These are phyloP conservation scores for Acanthamoeba sp. DNA, from an alignment of 208 protist genomes.

Conservation along the genomic window DNA sequence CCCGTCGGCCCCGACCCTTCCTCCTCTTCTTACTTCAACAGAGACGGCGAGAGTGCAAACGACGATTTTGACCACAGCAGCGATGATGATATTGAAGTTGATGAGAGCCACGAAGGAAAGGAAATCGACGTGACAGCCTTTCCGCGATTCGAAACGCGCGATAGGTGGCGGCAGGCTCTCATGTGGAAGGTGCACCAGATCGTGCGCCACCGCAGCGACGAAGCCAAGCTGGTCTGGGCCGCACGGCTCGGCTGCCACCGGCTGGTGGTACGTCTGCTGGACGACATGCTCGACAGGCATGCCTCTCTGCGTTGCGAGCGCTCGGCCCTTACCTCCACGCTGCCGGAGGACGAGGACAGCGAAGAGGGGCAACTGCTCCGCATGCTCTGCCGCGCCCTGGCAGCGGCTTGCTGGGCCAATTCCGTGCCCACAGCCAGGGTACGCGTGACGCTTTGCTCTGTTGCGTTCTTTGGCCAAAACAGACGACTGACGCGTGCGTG, in stretches of 20 bases:
- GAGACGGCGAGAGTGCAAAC: too few relatives aligned
- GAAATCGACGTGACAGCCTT: neutral
- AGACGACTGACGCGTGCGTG: too few relatives aligned
- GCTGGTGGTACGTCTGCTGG: neutral
- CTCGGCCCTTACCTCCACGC: neutral
- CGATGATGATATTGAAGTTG: neutral
- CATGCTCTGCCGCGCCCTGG: constrained; percentile 9
- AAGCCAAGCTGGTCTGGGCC: neutral
- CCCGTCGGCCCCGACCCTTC: neutral
- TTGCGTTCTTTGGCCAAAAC: too few relatives aligned
- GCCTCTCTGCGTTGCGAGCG: neutral
- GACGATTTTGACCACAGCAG: too few relatives aligned
- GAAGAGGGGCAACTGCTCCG: neutral
- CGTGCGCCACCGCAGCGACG: neutral
- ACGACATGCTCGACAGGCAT: neutral
- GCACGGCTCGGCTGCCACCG: neutral
- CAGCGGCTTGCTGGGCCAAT: neutral
- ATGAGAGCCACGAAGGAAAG: neutral
- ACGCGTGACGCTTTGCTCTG: too few relatives aligned
- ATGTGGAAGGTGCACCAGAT: neutral
- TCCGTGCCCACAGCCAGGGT: neutral
- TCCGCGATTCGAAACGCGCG: neutral
- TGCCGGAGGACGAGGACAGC: neutral
- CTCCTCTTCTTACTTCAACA: neutral
- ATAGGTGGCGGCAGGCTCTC: neutral